Evolutionary conservation across 495 filamentous ascomycete species (phyloP).

Genomic region (Aspergillus funiculosus): DNA sequence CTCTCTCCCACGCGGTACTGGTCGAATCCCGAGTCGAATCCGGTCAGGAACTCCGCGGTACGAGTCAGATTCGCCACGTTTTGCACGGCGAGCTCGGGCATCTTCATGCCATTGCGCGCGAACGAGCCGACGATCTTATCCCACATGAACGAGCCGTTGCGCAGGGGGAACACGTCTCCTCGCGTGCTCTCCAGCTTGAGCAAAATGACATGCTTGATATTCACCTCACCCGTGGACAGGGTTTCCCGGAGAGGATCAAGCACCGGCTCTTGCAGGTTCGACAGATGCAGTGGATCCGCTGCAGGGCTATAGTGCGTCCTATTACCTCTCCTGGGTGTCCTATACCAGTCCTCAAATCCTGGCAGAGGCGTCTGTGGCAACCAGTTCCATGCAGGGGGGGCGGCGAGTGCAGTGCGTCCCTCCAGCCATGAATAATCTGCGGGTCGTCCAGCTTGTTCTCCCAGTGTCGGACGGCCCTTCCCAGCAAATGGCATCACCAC

Average conservation of each 20-base stretch:
- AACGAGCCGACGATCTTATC: conserved; percentile 35
- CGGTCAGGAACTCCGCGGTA: conserved; percentile 40
- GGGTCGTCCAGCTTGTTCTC: conserved; percentile 23
- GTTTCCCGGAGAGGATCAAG: conserved; percentile 30
- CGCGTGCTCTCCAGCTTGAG: conserved; percentile 47
- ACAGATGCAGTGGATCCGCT: conserved; percentile 40
- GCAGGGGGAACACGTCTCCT: conserved; percentile 44
- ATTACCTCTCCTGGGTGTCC: no score
- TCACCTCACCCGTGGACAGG: conserved; percentile 30
- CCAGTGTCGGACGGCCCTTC: conserved; percentile 20
- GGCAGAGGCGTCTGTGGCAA: conserved; percentile 22
- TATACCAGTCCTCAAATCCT: conserved; percentile 36
- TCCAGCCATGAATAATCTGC: conserved; percentile 23
- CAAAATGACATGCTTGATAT: conserved; percentile 45
- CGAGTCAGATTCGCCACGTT: conserved; percentile 38
- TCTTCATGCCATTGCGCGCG: conserved; percentile 22
- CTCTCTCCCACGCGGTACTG: conserved; percentile 16
- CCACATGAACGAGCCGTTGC: conserved; percentile 38
- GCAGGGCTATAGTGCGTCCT: conserved; percentile 34
- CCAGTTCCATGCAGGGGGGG: conserved; percentile 26
- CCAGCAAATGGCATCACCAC: conserved; percentile 26
- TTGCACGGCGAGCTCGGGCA: conserved; percentile 25
- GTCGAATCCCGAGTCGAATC: conserved; percentile 35
- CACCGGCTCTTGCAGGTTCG: conserved; percentile 39
- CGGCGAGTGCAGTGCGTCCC: conserved; percentile 18